Evolutionary conservation across 805 yeast genomes (phyloP).

Genomic region (Kodamaea lidongshanica): DNA sequence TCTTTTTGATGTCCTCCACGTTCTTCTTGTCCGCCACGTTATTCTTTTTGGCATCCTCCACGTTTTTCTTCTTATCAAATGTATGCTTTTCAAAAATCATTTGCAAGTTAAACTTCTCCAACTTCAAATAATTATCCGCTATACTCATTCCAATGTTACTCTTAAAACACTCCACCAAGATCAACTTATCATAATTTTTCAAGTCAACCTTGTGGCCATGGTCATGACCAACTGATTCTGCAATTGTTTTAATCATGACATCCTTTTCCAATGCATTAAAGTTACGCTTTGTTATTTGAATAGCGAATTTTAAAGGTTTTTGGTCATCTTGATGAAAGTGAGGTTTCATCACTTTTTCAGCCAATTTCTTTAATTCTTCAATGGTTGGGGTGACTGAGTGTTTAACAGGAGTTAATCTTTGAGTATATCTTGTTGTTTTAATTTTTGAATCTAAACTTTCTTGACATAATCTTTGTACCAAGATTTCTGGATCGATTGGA

Average conservation of each 20-base stretch:
- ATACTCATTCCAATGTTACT: constrained; percentile 84
- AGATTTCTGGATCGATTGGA: constrained; percentile 72
- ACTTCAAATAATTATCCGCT: constrained; percentile 55
- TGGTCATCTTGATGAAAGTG: constrained; percentile 53
- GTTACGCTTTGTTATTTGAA: constrained; percentile 72
- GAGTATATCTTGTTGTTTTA: constrained; percentile 67
- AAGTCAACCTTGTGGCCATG: constrained; percentile 75
- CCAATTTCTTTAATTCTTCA: constrained; percentile 59
- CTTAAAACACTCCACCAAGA: constrained; percentile 84
- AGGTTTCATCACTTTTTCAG: constrained; percentile 54
- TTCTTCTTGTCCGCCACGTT: background rate
- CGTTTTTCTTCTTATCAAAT: constrained; percentile 13
- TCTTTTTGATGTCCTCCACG: background rate
- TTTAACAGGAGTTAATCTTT: constrained; percentile 75
- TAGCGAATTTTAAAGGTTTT: constrained; percentile 57
- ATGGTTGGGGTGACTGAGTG: constrained; percentile 65
- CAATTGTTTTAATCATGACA: constrained; percentile 68
- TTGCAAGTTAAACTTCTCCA: constrained; percentile 71
- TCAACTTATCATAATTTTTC: constrained; percentile 68
- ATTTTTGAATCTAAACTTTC: constrained; percentile 46
- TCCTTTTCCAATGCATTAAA: constrained; percentile 67
- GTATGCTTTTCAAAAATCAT: constrained; percentile 57
- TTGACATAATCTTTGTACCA: constrained; percentile 59
- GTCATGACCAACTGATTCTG: constrained; percentile 62
- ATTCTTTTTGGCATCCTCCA: constrained; percentile 3